Evolutionary conservation across 2,329 filamentous ascomycete genomes (phyloP).

Genomic region (Claviceps sp.): DNA sequence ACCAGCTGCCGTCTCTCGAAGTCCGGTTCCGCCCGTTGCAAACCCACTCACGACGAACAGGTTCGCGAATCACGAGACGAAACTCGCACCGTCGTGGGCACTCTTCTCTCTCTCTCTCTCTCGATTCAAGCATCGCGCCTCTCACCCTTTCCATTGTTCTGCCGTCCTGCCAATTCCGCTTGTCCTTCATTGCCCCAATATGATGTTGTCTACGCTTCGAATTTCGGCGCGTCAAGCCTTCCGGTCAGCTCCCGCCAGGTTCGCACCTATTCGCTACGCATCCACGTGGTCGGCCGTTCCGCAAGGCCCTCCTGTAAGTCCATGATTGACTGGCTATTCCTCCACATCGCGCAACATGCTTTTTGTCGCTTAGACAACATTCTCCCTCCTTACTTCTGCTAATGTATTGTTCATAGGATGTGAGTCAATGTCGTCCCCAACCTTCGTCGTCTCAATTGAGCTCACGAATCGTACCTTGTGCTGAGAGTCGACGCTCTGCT

Average conservation of each 20-base stretch:
- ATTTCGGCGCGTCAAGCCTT: conserved; percentile 37
- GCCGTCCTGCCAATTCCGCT: not conserved
- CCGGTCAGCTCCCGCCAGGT: conserved; percentile 26
- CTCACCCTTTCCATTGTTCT: not conserved
- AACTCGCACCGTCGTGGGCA: too few species aligned
- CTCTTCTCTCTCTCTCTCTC: too few species aligned
- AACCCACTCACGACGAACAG: too few species aligned
- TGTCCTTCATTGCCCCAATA: conserved; percentile 13
- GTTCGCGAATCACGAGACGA: too few species aligned
- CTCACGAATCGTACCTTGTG: not conserved
- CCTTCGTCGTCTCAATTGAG: not conserved
- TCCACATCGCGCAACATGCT: not conserved
- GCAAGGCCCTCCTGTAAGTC: conserved; percentile 82
- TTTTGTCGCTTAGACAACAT: not conserved
- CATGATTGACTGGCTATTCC: not conserved
- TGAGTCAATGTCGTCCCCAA: conserved; percentile 4
- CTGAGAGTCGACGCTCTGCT: not conserved
- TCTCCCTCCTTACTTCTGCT: not conserved
- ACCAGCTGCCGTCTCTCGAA: too few species aligned
- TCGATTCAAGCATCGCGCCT: not conserved
- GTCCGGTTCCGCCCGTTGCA: too few species aligned
- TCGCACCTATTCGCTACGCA: conserved; percentile 38
- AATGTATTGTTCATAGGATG: conserved; percentile 6
- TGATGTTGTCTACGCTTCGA: conserved; percentile 46
- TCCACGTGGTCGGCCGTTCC: conserved; percentile 86